phyloP scores from a whole-genome alignment of 371 early-diverging fungal species.

The Mucor irregularis region DNA sequence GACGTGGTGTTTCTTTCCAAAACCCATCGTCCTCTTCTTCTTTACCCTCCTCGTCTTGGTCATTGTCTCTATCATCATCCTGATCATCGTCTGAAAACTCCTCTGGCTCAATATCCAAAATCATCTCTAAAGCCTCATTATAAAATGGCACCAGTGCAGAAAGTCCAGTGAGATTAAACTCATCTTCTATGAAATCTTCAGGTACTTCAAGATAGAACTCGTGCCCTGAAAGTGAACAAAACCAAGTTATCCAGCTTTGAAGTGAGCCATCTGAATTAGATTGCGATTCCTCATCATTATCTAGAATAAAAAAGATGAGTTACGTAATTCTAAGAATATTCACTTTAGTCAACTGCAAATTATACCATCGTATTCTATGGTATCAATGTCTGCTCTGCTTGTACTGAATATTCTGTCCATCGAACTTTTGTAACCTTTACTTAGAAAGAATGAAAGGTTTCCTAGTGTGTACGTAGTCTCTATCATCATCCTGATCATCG shows the following conservation, averaged over 20 bases:
- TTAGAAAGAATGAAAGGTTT: too few relatives aligned
- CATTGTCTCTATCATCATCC: neutral
- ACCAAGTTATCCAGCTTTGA: constrained; percentile 88
- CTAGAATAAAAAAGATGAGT: too few relatives aligned
- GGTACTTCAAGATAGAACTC: constrained; percentile 88
- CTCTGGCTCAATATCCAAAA: constrained; percentile 84
- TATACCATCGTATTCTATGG: constrained; percentile 17
- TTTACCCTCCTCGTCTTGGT: constrained; percentile 1
- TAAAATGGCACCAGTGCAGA: constrained; percentile 81
- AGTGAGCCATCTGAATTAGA: constrained; percentile 32
- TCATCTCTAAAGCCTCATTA: constrained; percentile 81
- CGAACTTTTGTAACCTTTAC: neutral
- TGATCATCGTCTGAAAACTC: constrained; percentile 27
- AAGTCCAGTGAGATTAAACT: constrained; percentile 94
- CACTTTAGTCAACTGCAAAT: neutral
- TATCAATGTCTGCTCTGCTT: constrained; percentile 4
- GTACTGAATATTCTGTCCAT: constrained; percentile 23
- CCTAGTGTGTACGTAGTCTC: constrained; percentile 2
- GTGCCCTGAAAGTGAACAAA: constrained; percentile 80
- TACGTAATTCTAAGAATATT: too few relatives aligned
- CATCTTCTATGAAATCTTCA: constrained; percentile 89
- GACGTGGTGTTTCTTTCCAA: constrained; percentile 28
- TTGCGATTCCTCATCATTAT: constrained; percentile 19
- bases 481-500: neutral
- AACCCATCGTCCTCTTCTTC: constrained; percentile 37